Conservation (phyloP, 345 rosid species). For the Zanthoxylum bungeanum region DNA sequence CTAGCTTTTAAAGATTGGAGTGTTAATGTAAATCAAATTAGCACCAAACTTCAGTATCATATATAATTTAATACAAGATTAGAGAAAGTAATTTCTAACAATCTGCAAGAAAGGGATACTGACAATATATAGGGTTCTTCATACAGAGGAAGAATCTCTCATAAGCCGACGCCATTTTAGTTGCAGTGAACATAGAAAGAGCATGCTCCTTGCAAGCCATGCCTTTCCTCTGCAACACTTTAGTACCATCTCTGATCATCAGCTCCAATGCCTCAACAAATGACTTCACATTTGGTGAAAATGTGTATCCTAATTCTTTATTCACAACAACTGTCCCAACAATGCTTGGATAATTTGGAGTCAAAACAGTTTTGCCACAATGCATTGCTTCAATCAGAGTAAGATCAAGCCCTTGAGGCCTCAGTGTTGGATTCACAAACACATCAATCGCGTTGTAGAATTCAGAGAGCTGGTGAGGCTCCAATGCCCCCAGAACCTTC, state of each 20-base stretch:
- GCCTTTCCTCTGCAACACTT: constrained; percentile 49
- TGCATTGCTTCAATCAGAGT: constrained; percentile 75
- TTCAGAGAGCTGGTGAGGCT: constrained; percentile 45
- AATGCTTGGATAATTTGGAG: constrained; percentile 69
- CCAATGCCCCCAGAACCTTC: constrained; percentile 53
- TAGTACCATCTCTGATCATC: constrained; percentile 46
- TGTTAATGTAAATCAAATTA: not conserved
- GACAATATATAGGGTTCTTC: constrained; percentile 55
- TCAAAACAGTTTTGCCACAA: constrained; percentile 64
- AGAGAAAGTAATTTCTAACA: constrained; percentile 8
- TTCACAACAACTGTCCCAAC: constrained; percentile 57
- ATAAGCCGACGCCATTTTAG: constrained; percentile 68
- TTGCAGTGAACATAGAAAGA: constrained; percentile 53
- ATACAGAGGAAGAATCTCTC: constrained; percentile 79
- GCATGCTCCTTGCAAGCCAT: constrained; percentile 42
- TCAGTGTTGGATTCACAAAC: constrained; percentile 68
- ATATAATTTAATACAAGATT: not conserved
- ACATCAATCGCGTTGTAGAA: constrained; percentile 65
- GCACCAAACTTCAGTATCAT: not conserved
- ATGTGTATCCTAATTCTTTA: constrained; percentile 54
- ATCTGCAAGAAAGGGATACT: constrained; percentile 59
- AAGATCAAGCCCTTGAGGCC: constrained; percentile 72
- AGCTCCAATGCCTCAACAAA: constrained; percentile 49
- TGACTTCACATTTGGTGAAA: constrained; percentile 66
- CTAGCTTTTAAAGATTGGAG: not conserved